A percentile compares a stretch with the other conserved stretches of the same genome.
Conservation (phyloP, 805 yeast genomes). For the Pichia paraexigua region DNA sequence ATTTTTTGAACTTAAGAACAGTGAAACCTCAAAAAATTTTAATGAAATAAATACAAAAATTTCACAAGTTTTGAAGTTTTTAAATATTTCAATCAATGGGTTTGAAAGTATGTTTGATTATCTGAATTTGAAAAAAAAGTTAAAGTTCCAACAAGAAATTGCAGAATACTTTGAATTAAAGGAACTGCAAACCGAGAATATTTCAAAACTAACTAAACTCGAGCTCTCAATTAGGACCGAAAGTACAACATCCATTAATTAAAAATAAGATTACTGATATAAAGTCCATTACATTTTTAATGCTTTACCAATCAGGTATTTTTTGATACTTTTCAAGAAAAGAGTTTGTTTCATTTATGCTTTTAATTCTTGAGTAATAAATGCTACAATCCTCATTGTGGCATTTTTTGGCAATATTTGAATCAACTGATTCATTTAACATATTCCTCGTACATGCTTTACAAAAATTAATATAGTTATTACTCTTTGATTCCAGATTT, state of each 20-base stretch:
- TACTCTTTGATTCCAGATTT: slow-evolving; percentile 22
- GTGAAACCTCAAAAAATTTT: background rate
- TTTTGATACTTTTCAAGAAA: slow-evolving; percentile 7
- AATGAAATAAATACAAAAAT: slow-evolving; percentile 12
- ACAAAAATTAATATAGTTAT: slow-evolving; percentile 16
- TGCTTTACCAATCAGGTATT: slow-evolving; percentile 19
- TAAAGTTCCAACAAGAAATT: slow-evolving; percentile 32
- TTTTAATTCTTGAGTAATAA: slow-evolving; percentile 46
- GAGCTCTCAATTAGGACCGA: background rate
- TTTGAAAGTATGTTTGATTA: slow-evolving; percentile 34
- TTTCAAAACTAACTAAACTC: background rate
- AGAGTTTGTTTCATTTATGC: slow-evolving; percentile 22
- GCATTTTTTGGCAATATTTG: slow-evolving; percentile 33
- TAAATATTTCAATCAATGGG: slow-evolving; percentile 38
- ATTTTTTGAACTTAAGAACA: slow-evolving; percentile 2
- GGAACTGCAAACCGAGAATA: background rate
- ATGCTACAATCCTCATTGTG: slow-evolving; percentile 58
- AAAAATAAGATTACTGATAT: background rate
- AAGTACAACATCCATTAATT: background rate
- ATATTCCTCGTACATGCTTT: slow-evolving; percentile 32
- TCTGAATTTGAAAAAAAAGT: slow-evolving; percentile 32
- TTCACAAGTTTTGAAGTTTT: slow-evolving; percentile 29
- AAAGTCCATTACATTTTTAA: background rate
- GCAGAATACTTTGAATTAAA: slow-evolving; percentile 19
- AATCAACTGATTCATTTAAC: slow-evolving; percentile 18